Percentiles rank a stretch among this genome's conserved stretches.
Conservation (phyloP, 768 basidiomycete genomes). For the Mycena olivaceomarginata region DNA sequence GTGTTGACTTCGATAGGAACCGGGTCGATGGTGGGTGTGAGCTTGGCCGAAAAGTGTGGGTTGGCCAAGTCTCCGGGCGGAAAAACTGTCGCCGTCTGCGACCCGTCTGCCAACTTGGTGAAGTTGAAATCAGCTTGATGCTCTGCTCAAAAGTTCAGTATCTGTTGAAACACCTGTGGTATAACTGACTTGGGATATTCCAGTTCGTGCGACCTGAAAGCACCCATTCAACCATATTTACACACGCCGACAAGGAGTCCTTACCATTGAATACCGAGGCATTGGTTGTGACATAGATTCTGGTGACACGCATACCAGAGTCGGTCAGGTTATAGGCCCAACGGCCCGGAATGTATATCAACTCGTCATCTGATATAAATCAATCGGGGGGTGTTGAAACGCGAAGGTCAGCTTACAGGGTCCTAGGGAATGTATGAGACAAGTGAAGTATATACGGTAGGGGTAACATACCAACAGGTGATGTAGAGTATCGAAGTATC, state of each 20-base stretch:
- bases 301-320: conserved; percentile 34
- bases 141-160: neutral
- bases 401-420: neutral
- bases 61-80: neutral
- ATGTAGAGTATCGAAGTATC: neutral
- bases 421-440: neutral
- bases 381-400: neutral
- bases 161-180: too few species aligned
- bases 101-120: neutral
- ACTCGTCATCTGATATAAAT: conserved; percentile 33
- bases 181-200: neutral
- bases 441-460: neutral
- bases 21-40: neutral
- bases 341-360: conserved; percentile 38
- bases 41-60: neutral
- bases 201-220: neutral
- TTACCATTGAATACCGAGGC: conserved; percentile 11
- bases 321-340: conserved; percentile 33
- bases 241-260: neutral
- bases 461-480: neutral
- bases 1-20: conserved; percentile 28
- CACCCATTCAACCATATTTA: neutral
- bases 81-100: neutral
- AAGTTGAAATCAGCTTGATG: neutral
- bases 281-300: conserved; percentile 36